A percentile compares a stretch with the other conserved stretches of the same genome.
phyloP scores from a whole-genome alignment of 805 yeast genomes.

The Kluyveromyces nonfermentans region DNA sequence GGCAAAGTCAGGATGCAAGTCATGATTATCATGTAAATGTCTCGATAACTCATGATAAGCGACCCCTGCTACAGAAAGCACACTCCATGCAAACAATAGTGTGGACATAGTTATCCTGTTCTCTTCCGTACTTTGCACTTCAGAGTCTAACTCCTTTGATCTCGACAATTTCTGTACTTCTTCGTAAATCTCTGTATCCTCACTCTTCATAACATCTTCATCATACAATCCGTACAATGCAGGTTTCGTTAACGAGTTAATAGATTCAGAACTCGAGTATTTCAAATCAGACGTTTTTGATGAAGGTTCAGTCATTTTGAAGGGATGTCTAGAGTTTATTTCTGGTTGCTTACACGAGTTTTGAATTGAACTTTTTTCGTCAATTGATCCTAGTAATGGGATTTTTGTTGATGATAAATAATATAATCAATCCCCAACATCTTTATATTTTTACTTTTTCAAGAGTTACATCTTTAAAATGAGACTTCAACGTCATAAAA shows the following conservation, averaged over 20 bases:
- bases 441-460: not conserved
- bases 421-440: too few species aligned
- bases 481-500: too few species aligned
- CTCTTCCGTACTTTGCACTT: not conserved
- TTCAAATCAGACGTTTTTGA: constrained; percentile 1
- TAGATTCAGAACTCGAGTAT: constrained; percentile 25
- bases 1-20: constrained; percentile 33
- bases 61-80: constrained; percentile 39
- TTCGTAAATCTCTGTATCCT: constrained; percentile 27
- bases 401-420: too few species aligned
- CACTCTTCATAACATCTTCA: constrained; percentile 29
- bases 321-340: too few species aligned
- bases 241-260: constrained; percentile 41
- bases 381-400: too few species aligned
- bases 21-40: constrained; percentile 43
- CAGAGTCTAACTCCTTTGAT: constrained; percentile 2
- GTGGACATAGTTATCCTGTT: not conserved
- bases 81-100: constrained; percentile 10
- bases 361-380: too few species aligned
- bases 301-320: not conserved
- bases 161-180: constrained; percentile 17
- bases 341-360: too few species aligned
- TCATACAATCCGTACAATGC: constrained; percentile 43
- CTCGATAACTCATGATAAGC: constrained; percentile 44
- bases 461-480: not conserved